Evolutionary conservation across 805 yeast species (phyloP).

Genomic region (Clavispora santaluciae): DNA sequence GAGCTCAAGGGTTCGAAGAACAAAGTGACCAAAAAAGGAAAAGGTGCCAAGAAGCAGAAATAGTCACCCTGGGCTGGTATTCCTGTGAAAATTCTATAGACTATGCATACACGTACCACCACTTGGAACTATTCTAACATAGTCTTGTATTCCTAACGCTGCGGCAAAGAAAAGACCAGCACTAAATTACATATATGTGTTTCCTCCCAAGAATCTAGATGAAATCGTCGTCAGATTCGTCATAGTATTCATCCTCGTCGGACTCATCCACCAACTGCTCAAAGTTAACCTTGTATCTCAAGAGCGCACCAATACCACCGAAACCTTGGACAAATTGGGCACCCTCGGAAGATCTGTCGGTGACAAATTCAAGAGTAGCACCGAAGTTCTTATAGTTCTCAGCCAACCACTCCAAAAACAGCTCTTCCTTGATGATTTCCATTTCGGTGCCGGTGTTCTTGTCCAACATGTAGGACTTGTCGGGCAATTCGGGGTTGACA

Average conservation of each 20-base stretch:
- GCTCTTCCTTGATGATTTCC: constrained; percentile 81
- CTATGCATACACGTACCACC: not conserved
- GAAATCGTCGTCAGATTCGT: constrained; percentile 51
- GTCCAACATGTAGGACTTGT: constrained; percentile 73
- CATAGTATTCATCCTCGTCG: constrained; percentile 81
- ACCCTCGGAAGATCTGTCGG: constrained; percentile 96
- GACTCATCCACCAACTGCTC: constrained; percentile 89
- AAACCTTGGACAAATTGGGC: constrained; percentile 97
- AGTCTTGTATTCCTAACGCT: not conserved
- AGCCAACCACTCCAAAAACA: constrained; percentile 95
- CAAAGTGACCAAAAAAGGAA: constrained; percentile 4
- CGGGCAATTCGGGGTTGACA: constrained; percentile 67
- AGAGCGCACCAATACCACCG: constrained; percentile 97
- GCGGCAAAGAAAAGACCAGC: not conserved
- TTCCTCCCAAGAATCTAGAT: constrained; percentile 17
- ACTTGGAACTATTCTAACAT: not conserved
- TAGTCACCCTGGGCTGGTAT: not conserved
- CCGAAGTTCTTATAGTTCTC: constrained; percentile 93
- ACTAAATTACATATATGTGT: not conserved
- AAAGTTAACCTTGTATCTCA: constrained; percentile 95
- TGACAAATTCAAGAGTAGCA: constrained; percentile 92
- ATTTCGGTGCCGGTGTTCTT: constrained; percentile 85
- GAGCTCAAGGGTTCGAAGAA: constrained; percentile 32
- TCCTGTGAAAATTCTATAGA: too few species aligned
- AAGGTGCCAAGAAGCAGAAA: not conserved